These are phyloP conservation scores for Diaporthe sp. DNA, from an alignment of 2,329 filamentous ascomycete species.

Conservation along the genomic window DNA sequence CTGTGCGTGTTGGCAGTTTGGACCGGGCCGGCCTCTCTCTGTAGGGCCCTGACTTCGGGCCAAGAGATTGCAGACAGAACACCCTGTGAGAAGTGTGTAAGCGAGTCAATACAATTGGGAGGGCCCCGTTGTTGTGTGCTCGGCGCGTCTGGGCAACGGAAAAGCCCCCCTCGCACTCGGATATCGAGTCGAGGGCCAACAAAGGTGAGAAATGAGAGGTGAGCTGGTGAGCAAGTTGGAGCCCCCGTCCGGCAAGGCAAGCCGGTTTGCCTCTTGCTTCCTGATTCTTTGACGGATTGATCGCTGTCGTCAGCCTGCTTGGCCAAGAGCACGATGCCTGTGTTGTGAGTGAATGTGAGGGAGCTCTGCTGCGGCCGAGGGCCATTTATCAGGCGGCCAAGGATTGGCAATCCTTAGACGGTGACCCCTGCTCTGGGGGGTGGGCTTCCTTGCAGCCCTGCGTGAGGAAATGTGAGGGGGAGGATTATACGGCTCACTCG, in stretches of 20 bases:
- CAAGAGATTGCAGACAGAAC: background rate
- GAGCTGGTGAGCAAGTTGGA: background rate
- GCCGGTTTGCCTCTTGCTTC: background rate
- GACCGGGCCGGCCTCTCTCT: background rate
- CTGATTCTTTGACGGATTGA: background rate
- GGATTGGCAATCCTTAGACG: background rate
- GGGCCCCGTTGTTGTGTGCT: background rate
- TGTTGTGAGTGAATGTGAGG: background rate
- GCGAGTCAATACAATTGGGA: slow-evolving; percentile 15
- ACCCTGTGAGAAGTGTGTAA: background rate
- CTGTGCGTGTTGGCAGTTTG: background rate
- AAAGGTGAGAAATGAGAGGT: no score
- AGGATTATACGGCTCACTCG: slow-evolving; percentile 2
- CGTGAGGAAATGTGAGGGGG: background rate
- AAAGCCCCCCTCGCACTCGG: background rate
- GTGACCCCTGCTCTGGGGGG: background rate
- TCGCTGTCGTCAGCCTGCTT: slow-evolving; percentile 5
- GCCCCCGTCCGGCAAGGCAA: background rate
- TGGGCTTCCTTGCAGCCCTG: background rate
- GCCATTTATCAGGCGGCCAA: slow-evolving; percentile 3
- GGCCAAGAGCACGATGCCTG: background rate
- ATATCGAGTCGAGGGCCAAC: no score
- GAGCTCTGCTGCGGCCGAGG: background rate
- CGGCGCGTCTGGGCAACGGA: slow-evolving; percentile 1
- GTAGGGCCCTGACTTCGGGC: background rate